Evolutionary conservation across 2,329 filamentous ascomycete genomes (phyloP), one percentile per base, ranked within the genome.

Genomic region (Pestalotiopsis sp.): DNA sequence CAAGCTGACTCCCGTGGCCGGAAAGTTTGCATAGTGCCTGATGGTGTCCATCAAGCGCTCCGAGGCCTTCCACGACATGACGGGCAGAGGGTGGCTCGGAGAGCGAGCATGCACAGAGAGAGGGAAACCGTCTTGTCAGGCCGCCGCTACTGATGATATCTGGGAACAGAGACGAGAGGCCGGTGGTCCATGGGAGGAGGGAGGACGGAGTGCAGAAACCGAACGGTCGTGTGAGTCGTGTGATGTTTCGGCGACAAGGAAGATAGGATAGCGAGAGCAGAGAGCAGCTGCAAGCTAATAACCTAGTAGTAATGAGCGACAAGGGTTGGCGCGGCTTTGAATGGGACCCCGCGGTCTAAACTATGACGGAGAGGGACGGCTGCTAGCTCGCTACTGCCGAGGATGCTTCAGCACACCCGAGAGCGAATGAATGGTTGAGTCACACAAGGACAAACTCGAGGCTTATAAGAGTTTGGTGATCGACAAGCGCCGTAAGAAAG

Each of bases 1-100:
- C 82, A 99, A 87, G 80, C 95, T 98, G 76, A 97, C 93, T 77
- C 96, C 96, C 14, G 96, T 99, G 70, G 96, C 96, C 73, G 96
- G 96, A 82, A 98, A 99, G 82, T 91, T 94, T 81, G 94, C 93
- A 88, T 98, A 98, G 84, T 98, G 94, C 82, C 92, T 91, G 91
- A 98, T 98, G 86, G 93, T 97, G 76, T 96, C 92, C 93, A 97
- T 96, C 90, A 98, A 84, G 84, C 90, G 88, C 82, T 95, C 92
- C 72, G 93, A 92, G 80, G 91, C 92, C 86, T 92, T 97, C 95
- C 95, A 98, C 86, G 93, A 93, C 95, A 98, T 98, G 81, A 77
- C 86, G 83, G 78, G 75, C 72, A 71, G 41, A 66, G 67, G 64
- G 45, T 52, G 45, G 68, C 60, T 58, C 59, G 66, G 41, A 6